Evolutionary conservation across 2,329 filamentous ascomycete genomes (phyloP).

Genomic region (Fusarium sarcochroum): DNA sequence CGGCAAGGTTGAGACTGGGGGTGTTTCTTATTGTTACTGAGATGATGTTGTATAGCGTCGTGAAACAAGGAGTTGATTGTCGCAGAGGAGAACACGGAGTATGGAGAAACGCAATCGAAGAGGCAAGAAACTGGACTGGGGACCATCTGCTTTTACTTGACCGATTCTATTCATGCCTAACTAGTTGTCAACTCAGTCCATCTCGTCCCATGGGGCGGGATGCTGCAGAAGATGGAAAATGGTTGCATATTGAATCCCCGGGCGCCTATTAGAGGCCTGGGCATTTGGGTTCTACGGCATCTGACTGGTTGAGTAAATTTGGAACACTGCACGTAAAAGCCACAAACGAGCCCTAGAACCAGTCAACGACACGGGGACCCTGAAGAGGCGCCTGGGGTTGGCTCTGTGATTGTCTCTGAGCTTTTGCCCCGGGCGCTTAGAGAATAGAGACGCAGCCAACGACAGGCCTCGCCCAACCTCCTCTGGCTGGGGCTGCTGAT

Average conservation of each 20-base stretch:
- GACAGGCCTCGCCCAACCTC: constrained; percentile 30
- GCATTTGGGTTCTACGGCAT: constrained; percentile 23
- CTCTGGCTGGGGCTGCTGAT: constrained; percentile 19
- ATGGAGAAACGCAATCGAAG: constrained; percentile 1
- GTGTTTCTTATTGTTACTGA: constrained; percentile 22
- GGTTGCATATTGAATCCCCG: constrained; percentile 20
- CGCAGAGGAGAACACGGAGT: constrained; percentile 19
- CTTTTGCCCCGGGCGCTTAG: constrained; percentile 46
- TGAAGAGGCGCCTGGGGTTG: constrained; percentile 30
- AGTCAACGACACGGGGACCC: constrained; percentile 17
- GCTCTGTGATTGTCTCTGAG: constrained; percentile 19
- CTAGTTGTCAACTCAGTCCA: constrained; percentile 7
- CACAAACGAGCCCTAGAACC: constrained; percentile 25
- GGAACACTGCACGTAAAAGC: constrained; percentile 43
- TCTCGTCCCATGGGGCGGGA: neutral
- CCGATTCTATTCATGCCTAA: neutral
- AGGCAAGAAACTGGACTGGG: constrained; percentile 24
- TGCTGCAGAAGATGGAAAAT: too few relatives aligned
- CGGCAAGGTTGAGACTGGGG: constrained; percentile 19
- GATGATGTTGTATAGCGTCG: constrained; percentile 18
- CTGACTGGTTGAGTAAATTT: constrained; percentile 50
- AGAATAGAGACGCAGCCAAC: constrained; percentile 39
- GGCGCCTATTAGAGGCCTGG: constrained; percentile 48
- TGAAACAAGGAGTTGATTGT: constrained; percentile 33
- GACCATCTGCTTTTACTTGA: constrained; percentile 31